Percentiles rank a stretch among this genome's conserved stretches.
Conservation (phyloP, 2,329 filamentous ascomycete species). For the Fusarium albidum region DNA sequence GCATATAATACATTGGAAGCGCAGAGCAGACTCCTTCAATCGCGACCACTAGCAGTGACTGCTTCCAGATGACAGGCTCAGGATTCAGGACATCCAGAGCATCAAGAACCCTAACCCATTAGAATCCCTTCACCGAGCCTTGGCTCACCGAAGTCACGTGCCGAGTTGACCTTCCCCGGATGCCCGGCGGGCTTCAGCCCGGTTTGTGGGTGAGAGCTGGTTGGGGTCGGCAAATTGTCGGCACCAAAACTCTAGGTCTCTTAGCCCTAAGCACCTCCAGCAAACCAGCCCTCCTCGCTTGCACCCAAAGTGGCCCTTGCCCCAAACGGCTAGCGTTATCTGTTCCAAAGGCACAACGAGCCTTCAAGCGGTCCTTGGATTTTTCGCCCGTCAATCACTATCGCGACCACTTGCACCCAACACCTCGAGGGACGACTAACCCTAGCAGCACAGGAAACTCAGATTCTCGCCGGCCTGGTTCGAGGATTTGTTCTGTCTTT, state of each 20-base stretch:
- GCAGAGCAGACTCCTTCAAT: not conserved
- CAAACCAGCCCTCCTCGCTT: slow-evolving; percentile 48
- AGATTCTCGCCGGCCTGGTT: slow-evolving; percentile 50
- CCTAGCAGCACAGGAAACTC: slow-evolving; percentile 50
- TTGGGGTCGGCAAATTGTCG: slow-evolving; percentile 43
- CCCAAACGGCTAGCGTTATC: slow-evolving; percentile 45
- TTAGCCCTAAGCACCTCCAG: slow-evolving; percentile 49
- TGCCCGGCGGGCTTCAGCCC: not conserved
- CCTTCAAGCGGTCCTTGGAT: slow-evolving; percentile 49
- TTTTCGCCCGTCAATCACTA: slow-evolving; percentile 50
- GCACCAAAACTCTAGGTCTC: slow-evolving; percentile 47
- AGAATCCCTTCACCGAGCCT: not conserved
- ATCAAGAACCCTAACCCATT: slow-evolving; percentile 9
- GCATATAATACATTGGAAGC: not conserved
- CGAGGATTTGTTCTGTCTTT: slow-evolving; percentile 48
- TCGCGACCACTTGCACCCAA: slow-evolving; percentile 52
- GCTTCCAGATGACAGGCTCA: too few species aligned
- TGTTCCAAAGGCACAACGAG: slow-evolving; percentile 51
- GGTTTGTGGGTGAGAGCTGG: slow-evolving; percentile 8
- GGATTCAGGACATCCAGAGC: too few species aligned
- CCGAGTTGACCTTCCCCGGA: not conserved
- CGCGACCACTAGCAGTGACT: too few species aligned
- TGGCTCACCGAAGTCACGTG: slow-evolving; percentile 29
- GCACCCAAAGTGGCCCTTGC: slow-evolving; percentile 41
- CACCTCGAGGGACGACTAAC: slow-evolving; percentile 52